These are phyloP conservation scores for Fraxinus sp. DNA, from an alignment of 305 asterid species.

Conservation along the genomic window DNA sequence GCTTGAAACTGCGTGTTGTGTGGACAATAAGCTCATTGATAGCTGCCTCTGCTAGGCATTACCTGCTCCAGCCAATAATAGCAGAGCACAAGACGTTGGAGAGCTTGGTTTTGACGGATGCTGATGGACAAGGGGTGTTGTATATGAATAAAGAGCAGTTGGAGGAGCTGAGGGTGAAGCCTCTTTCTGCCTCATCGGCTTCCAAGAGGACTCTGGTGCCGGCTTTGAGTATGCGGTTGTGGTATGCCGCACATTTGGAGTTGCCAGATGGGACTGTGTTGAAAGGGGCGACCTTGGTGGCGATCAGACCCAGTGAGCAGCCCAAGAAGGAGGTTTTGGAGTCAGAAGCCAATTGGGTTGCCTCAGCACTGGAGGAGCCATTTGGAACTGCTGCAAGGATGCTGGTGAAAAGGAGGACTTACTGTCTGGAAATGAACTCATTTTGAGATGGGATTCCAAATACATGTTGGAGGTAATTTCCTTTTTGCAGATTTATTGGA, in stretches of 20 bases:
- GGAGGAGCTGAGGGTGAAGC: conserved; percentile 76
- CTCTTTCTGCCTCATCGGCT: conserved; percentile 66
- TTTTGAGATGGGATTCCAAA: conserved; percentile 36
- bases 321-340: conserved; percentile 40
- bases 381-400: conserved; percentile 35
- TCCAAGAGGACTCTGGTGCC: conserved; percentile 66
- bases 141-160: conserved; percentile 64
- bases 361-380: conserved; percentile 36
- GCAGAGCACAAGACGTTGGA: conserved; percentile 62
- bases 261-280: conserved; percentile 49
- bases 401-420: conserved; percentile 66
- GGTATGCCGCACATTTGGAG: conserved; percentile 44
- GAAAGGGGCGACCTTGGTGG: conserved; percentile 54
- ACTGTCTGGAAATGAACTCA: conserved; percentile 74
- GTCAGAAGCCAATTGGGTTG: conserved; percentile 42
- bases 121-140: conserved; percentile 68
- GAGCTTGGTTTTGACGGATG: conserved; percentile 57
- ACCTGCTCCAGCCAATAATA: conserved; percentile 61
- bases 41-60: conserved; percentile 75
- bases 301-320: conserved; percentile 53
- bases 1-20: conserved; percentile 62
- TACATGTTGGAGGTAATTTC: conserved; percentile 34
- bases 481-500: background rate
- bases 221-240: conserved; percentile 45
- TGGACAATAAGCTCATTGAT: conserved; percentile 75